Evolutionary conservation across 2,329 filamentous ascomycete species (phyloP).

Genomic region (Periconia digitata): DNA sequence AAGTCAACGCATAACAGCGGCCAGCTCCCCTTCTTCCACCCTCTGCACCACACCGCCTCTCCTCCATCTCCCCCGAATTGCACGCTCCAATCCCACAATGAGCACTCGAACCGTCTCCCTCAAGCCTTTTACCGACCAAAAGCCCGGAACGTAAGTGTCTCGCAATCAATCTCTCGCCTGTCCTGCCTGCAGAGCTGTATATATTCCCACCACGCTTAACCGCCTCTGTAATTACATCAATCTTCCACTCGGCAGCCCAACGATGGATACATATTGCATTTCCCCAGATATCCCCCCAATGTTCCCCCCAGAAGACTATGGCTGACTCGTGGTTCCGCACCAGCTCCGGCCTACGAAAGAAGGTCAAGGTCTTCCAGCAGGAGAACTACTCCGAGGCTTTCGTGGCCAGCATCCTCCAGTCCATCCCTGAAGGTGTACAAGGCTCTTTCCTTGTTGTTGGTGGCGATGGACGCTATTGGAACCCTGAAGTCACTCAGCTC

Average conservation of each 20-base stretch:
- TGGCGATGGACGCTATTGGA: constrained; percentile 96
- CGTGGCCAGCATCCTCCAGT: constrained; percentile 88
- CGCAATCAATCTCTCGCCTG: not conserved
- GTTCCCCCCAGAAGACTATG: constrained; percentile 15
- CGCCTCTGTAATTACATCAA: constrained; percentile 14
- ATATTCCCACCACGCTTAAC: constrained; percentile 14
- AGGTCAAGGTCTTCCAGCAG: constrained; percentile 97
- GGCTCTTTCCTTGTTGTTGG: constrained; percentile 93
- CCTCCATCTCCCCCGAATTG: constrained; percentile 23
- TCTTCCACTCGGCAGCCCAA: not conserved
- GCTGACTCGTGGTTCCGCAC: constrained; percentile 27
- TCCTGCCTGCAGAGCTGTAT: constrained; percentile 15
- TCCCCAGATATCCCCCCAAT: constrained; percentile 11
- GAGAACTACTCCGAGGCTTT: constrained; percentile 96
- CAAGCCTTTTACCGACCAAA: constrained; percentile 90
- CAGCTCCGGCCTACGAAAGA: constrained; percentile 97
- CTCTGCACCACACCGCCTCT: constrained; percentile 9
- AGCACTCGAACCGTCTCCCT: constrained; percentile 77
- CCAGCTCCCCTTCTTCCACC: constrained; percentile 5
- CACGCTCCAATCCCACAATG: constrained; percentile 50
- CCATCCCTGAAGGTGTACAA: constrained; percentile 90
- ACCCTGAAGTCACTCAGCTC: constrained; percentile 92
- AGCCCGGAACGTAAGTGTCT: constrained; percentile 90
- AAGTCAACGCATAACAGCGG: constrained; percentile 22
- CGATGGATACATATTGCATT: constrained; percentile 17